Conservation (phyloP, 345 rosid species). For the Combretum micranthum region DNA sequence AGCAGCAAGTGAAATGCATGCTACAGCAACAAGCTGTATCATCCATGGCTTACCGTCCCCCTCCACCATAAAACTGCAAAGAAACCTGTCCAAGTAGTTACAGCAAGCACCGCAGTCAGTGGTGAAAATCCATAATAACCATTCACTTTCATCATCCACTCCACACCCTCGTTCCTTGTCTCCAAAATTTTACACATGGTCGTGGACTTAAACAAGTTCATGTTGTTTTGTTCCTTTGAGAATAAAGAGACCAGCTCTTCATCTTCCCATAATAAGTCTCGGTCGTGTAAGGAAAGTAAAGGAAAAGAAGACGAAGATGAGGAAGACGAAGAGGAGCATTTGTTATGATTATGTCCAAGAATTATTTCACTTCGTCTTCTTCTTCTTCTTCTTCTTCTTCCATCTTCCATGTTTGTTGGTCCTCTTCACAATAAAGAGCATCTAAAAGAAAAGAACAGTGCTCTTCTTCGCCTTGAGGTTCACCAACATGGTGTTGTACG, state of each 20-base stretch:
- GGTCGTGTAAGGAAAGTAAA: slow-evolving; percentile 37
- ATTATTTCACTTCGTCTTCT: slow-evolving; percentile 13
- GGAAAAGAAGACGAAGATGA: slow-evolving; percentile 7
- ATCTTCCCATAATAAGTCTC: slow-evolving; percentile 74
- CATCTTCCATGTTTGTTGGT: slow-evolving; percentile 37
- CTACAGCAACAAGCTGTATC: slow-evolving; percentile 79
- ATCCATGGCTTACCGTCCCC: slow-evolving; percentile 72
- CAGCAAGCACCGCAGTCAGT: slow-evolving; percentile 65
- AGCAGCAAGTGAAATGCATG: slow-evolving; percentile 90
- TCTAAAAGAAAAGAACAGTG: slow-evolving; percentile 29
- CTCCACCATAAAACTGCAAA: slow-evolving; percentile 37
- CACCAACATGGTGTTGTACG: slow-evolving; percentile 19
- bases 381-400: slow-evolving; percentile 32
- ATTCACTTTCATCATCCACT: slow-evolving; percentile 70
- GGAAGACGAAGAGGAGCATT: no score
- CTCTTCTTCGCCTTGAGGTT: slow-evolving; percentile 7
- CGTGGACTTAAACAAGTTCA: slow-evolving; percentile 1
- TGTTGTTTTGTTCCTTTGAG: slow-evolving; percentile 38
- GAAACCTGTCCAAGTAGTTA: slow-evolving; percentile 81
- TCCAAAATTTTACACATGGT: slow-evolving; percentile 20
- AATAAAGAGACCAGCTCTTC: slow-evolving; percentile 63
- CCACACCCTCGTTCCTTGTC: slow-evolving; percentile 60
- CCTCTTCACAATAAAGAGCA: slow-evolving; percentile 72
- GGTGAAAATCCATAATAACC: slow-evolving; percentile 60
- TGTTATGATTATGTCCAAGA: not conserved